phyloP scores from a whole-genome alignment of 208 protist genomes.

The Borovskyia barvae region DNA sequence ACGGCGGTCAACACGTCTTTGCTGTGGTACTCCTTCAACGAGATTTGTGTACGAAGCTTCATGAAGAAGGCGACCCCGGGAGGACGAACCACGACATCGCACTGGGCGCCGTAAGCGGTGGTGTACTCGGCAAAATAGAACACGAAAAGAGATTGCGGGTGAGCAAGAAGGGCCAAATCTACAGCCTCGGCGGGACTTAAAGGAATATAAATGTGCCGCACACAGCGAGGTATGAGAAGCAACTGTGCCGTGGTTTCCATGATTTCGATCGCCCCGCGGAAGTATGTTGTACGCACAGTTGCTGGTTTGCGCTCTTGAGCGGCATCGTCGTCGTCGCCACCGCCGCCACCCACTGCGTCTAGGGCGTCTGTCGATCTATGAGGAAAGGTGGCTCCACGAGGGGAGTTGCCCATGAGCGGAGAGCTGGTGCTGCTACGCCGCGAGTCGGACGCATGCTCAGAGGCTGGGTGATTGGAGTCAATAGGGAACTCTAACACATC shows the following conservation, averaged over 20 bases:
- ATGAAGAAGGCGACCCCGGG: slow-evolving; percentile 50
- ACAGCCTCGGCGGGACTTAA: slow-evolving; percentile 77
- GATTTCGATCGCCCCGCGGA: slow-evolving; percentile 57
- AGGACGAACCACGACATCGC: slow-evolving; percentile 74
- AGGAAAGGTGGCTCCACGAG: not conserved
- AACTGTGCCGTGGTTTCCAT: slow-evolving; percentile 71
- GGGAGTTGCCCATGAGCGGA: slow-evolving; percentile 3
- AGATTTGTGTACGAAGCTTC: slow-evolving; percentile 56
- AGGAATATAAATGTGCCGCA: slow-evolving; percentile 39
- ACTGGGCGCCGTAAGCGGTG: slow-evolving; percentile 52
- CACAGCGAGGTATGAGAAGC: slow-evolving; percentile 34
- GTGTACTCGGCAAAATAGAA: slow-evolving; percentile 90
- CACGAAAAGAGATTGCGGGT: slow-evolving; percentile 77
- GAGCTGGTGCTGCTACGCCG: slow-evolving; percentile 4
- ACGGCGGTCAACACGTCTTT: slow-evolving; percentile 17
- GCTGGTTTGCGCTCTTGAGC: slow-evolving; percentile 25
- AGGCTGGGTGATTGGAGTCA: not conserved
- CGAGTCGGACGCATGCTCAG: slow-evolving; percentile 4
- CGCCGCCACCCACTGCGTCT: not conserved
- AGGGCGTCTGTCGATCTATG: too few relatives aligned
- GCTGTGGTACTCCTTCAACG: slow-evolving; percentile 57
- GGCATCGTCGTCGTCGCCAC: slow-evolving; percentile 6
- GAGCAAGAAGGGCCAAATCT: slow-evolving; percentile 72
- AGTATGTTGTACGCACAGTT: slow-evolving; percentile 56
- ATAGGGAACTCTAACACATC: slow-evolving; percentile 46